Evolutionary conservation across 1,284 basidiomycete species (phyloP), one percentile per base, ranked within the genome.

Genomic region (Cutaneotrichosporon sp.): DNA sequence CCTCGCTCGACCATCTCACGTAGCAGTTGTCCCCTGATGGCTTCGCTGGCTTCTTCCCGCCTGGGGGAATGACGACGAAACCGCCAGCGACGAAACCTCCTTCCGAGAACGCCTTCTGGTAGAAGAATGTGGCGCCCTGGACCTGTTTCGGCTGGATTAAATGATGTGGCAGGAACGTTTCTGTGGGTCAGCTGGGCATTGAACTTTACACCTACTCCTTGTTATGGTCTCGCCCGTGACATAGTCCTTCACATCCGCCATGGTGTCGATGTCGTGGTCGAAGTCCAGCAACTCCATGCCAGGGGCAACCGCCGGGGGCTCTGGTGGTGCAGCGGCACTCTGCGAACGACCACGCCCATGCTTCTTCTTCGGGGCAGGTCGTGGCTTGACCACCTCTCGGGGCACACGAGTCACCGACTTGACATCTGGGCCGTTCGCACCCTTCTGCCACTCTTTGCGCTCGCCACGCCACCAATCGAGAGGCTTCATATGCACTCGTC

Each of bases 31-130:
- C 95, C 74, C 91, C 93, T 7, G 92, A 88, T 47, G 86, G 85
- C 78, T 98, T 99, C 56, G 85, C 87, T 2, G 92, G 91, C 79
- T 99, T 99, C 34, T 36, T 65, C 85, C 82, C 24, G 86, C 85
- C 46, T 3, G 1, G 85, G 31, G 83, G 0, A 89, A 85, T 4
- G 43, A 99, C 89, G 54, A 87, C 83, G 36, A 98, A 83, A 58
- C 93, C 86, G 0, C 97, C 97, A 18, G 95, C 95, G 70, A 97
- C 87, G 73, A 92, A 95, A 53, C 91, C 87, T 53, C 87, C 89
- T 67, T 97, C 93, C n/a, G 88, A 87, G 75, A 97, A 97, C n/a
- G 95, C 85, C 79, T 95, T 97, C 74, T 97, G 89, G 76, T 94
- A 99, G 29, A 82, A 82, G 85, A 95, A 99, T 16, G 84, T 84